These are phyloP conservation scores for Saccharomyces cerevisiae DNA, from an alignment of 805 yeast genomes.

Conservation along the genomic window DNA sequence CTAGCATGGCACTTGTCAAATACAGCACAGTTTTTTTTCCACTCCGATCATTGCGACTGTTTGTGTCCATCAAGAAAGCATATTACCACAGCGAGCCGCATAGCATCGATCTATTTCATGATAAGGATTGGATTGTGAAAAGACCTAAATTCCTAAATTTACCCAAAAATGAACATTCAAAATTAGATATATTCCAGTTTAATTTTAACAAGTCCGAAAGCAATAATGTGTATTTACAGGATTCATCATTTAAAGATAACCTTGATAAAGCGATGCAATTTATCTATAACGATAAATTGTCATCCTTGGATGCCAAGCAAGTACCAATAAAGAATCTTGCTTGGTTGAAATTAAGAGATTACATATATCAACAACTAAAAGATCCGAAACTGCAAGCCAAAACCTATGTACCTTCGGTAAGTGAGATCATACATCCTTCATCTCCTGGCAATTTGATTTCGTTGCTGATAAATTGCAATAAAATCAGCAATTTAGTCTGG, in stretches of 20 bases:
- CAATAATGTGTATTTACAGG: constrained; percentile 6
- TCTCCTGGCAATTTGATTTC: background rate
- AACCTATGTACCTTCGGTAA: background rate
- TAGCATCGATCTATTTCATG: constrained; percentile 1
- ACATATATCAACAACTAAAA: constrained; percentile 8
- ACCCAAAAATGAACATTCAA: constrained; percentile 3
- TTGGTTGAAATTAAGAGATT: constrained; percentile 14
- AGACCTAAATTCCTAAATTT: constrained; percentile 1
- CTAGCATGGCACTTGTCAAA: background rate
- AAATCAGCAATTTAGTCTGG: constrained; percentile 9
- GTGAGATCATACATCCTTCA: background rate
- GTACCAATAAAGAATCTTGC: constrained; percentile 4
- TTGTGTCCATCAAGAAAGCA: background rate
- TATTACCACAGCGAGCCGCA: background rate
- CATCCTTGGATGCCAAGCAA: constrained; percentile 5
- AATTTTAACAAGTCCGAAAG: background rate
- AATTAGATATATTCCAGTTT: background rate
- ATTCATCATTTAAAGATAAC: constrained; percentile 5
- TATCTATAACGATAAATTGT: constrained; percentile 13
- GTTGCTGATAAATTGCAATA: constrained; percentile 3
- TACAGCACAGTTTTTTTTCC: background rate
- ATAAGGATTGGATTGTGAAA: constrained; percentile 5
- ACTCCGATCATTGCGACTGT: background rate
- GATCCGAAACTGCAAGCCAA: background rate
- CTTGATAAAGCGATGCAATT: constrained; percentile 11